Conservation (phyloP, 257 asterid species). For the Nicotiana attenuata region DNA sequence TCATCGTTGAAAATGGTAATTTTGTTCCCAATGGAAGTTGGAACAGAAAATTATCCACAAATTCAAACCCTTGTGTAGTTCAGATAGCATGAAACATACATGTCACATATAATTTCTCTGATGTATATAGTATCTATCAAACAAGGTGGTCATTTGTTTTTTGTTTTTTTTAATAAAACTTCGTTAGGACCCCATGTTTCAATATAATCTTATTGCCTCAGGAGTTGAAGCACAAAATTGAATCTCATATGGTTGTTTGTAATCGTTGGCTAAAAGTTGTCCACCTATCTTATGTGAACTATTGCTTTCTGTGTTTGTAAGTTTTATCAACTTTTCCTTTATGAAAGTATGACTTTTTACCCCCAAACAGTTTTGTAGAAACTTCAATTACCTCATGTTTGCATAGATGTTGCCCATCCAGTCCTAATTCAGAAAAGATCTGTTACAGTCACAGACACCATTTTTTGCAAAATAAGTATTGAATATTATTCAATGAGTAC, state of each 20-base stretch:
- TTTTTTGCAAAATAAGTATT: neutral
- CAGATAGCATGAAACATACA: too few relatives aligned
- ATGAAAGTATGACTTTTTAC: neutral
- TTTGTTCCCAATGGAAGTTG: too few relatives aligned
- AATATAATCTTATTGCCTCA: neutral
- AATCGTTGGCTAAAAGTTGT: too few relatives aligned
- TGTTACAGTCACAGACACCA: neutral
- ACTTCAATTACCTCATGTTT: neutral
- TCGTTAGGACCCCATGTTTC: neutral
- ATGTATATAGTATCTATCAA: too few relatives aligned
- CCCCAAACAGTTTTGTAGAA: neutral
- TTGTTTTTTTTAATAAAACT: neutral
- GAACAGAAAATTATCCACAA: too few relatives aligned
- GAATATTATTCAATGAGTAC: neutral
- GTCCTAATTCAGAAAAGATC: neutral
- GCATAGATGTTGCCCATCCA: neutral
- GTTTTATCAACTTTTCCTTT: neutral
- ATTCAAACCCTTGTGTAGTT: too few relatives aligned
- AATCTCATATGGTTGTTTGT: neutral
- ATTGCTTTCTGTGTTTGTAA: neutral
- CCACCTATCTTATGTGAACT: neutral
- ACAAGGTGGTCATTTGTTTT: too few relatives aligned
- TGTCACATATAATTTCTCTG: too few relatives aligned
- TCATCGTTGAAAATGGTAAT: too few relatives aligned
- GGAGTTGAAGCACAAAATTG: neutral